Evolutionary conservation across 768 basidiomycete genomes (phyloP).

Genomic region (Cyathus striatus): DNA sequence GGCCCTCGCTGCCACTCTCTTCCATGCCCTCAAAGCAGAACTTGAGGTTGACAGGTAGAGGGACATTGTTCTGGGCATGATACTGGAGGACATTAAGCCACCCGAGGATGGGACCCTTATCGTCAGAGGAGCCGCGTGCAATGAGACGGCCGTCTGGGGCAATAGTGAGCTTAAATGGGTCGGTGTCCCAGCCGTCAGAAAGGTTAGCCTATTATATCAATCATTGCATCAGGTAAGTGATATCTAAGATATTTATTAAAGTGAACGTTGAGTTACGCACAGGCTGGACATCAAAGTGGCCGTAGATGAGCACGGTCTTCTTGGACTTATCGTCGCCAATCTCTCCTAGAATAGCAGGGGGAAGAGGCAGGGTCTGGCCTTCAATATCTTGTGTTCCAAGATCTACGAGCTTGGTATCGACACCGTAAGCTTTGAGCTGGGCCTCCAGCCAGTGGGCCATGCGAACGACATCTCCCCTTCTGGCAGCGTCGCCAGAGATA

Average conservation of each 20-base stretch:
- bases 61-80: slow-evolving; percentile 58
- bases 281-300: slow-evolving; percentile 95
- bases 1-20: slow-evolving; percentile 86
- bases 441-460: slow-evolving; percentile 84
- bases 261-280: slow-evolving; percentile 31
- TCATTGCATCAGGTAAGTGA: not conserved
- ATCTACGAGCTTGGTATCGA: slow-evolving; percentile 66
- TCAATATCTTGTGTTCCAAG: slow-evolving; percentile 70
- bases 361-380: slow-evolving; percentile 68
- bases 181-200: slow-evolving; percentile 82
- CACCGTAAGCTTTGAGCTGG: slow-evolving; percentile 74
- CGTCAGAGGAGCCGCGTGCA: slow-evolving; percentile 86
- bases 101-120: slow-evolving; percentile 86
- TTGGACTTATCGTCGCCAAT: slow-evolving; percentile 83
- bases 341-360: slow-evolving; percentile 78
- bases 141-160: slow-evolving; percentile 52
- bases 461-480: slow-evolving; percentile 69
- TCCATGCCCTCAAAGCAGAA: slow-evolving; percentile 99
- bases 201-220: slow-evolving; percentile 28
- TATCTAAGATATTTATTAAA: too few species aligned
- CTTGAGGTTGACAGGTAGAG: slow-evolving; percentile 84
- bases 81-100: slow-evolving; percentile 91
- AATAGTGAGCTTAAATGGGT: slow-evolving; percentile 72
- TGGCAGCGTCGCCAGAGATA: slow-evolving; percentile 65
- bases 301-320: slow-evolving; percentile 92